Evolutionary conservation across 306 rosid species (phyloP).

Genomic region (Malus asiatica): DNA sequence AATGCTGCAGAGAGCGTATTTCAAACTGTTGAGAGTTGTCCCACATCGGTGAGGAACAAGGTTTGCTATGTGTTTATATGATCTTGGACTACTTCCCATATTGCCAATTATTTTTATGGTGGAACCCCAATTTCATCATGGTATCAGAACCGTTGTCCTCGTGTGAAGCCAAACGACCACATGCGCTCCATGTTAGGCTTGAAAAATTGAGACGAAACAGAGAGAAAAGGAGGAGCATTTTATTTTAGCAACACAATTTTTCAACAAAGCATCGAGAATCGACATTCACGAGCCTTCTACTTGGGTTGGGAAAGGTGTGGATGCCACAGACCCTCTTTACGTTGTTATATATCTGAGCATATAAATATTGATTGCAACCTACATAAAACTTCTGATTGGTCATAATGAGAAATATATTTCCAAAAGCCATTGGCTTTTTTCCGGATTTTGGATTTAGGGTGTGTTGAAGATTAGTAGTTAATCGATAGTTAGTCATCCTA

Average conservation of each 20-base stretch:
- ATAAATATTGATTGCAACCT: not conserved
- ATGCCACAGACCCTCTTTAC: not conserved
- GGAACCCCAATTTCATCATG: too few species aligned
- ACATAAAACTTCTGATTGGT: not conserved
- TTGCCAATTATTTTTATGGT: too few species aligned
- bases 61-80: too few species aligned
- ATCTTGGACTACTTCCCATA: too few species aligned
- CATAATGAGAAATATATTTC: not conserved
- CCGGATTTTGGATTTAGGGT: not conserved
- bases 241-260: conserved; percentile 91
- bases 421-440: not conserved
- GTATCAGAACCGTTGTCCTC: too few species aligned
- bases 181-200: too few species aligned
- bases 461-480: not conserved
- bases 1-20: conserved; percentile 80
- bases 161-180: too few species aligned
- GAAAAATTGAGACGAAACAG: conserved; percentile 94
- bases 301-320: conserved; percentile 95
- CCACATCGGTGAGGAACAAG: too few species aligned
- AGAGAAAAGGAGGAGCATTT: conserved; percentile 98
- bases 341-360: not conserved
- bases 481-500: not conserved
- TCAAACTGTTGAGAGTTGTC: conserved; percentile 33
- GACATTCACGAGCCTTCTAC: conserved; percentile 98
- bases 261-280: conserved; percentile 92